Conservation (phyloP, 1,284 basidiomycete species). For the Dichomitus squalens region DNA sequence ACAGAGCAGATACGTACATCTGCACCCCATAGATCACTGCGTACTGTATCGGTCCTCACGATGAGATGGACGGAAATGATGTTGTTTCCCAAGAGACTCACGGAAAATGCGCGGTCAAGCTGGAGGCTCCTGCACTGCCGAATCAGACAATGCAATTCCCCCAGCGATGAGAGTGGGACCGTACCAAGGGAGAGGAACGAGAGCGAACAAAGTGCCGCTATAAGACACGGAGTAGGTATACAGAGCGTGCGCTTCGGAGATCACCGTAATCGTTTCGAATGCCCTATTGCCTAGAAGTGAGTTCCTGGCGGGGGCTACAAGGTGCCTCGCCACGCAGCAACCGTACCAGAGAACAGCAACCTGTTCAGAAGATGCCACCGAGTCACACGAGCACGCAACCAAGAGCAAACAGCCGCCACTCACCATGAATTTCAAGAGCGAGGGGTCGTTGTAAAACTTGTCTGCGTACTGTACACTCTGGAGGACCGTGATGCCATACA, state of each 20-base stretch:
- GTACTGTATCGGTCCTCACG: conserved; percentile 1
- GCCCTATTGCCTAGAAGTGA: background rate
- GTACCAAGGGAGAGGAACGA: conserved; percentile 14
- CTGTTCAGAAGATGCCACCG: background rate
- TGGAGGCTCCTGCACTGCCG: conserved; percentile 8
- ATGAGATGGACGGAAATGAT: background rate
- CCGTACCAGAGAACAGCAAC: conserved; percentile 14
- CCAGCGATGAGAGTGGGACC: background rate
- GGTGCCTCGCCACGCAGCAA: background rate
- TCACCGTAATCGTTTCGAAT: conserved; percentile 20
- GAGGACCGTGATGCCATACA: conserved; percentile 20
- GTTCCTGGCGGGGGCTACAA: background rate
- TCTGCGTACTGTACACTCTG: conserved; percentile 21
- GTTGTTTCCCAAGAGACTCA: background rate
- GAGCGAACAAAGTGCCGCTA: conserved; percentile 7
- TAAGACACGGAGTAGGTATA: conserved; percentile 17
- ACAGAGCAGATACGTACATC: conserved; percentile 5
- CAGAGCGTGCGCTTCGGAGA: conserved; percentile 12
- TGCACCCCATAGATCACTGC: conserved; percentile 17
- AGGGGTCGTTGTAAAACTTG: conserved; percentile 14
- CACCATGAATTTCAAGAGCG: conserved; percentile 16
- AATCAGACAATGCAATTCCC: background rate
- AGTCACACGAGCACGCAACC: background rate
- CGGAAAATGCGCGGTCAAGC: conserved; percentile 18
- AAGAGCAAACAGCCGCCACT: background rate